A percentile compares a stretch with the other conserved stretches of the same genome.
Conservation (phyloP, 2,329 filamentous ascomycete genomes). For the Aspergillus sp. region DNA sequence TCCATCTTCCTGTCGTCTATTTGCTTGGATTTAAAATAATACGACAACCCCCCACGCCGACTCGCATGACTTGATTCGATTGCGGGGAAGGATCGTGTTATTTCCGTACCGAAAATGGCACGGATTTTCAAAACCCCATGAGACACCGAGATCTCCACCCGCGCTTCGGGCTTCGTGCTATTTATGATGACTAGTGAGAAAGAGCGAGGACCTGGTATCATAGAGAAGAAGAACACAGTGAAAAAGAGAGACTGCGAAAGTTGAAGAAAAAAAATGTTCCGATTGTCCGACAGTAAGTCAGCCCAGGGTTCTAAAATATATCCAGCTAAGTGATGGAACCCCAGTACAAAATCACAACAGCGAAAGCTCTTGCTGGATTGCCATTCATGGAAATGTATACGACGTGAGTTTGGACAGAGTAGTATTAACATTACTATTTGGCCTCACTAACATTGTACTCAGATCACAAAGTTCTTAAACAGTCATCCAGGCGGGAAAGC, state of each 20-base stretch:
- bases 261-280: background rate
- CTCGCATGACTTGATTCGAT: background rate
- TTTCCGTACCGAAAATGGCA: background rate
- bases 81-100: background rate
- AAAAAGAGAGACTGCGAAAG: background rate
- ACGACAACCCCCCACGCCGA: background rate
- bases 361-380: conserved; percentile 15
- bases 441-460: background rate
- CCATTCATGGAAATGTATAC: conserved; percentile 20
- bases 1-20: too few relatives aligned
- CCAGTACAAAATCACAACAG: conserved; percentile 6
- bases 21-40: too few relatives aligned
- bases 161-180: too few relatives aligned
- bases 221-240: background rate
- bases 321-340: background rate
- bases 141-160: background rate
- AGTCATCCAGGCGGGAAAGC: conserved; percentile 82
- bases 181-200: too few relatives aligned
- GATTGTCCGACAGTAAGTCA: background rate
- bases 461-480: conserved; percentile 70
- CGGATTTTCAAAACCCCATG: background rate
- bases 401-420: conserved; percentile 15
- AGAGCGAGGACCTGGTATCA: too few relatives aligned
- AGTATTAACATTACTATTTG: too few relatives aligned
- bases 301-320: background rate